Conservation (phyloP, 768 basidiomycete species). For the Leccinum obscurum region DNA sequence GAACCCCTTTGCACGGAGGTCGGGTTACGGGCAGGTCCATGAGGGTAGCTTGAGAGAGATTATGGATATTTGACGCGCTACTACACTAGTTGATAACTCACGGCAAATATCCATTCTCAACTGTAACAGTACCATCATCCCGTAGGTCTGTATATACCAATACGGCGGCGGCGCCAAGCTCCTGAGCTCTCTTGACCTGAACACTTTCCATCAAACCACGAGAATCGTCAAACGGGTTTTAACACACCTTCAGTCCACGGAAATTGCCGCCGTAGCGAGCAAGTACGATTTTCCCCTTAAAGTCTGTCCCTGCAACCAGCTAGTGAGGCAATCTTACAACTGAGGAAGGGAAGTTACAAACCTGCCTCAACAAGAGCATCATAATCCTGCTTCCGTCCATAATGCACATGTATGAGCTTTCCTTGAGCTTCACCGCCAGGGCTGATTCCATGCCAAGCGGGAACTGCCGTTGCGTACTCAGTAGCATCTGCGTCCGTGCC, state of each 20-base stretch:
- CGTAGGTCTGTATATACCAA: slow-evolving; percentile 87
- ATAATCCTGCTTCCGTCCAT: slow-evolving; percentile 63
- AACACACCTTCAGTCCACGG: slow-evolving; percentile 85
- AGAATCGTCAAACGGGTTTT: slow-evolving; percentile 5
- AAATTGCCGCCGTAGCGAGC: slow-evolving; percentile 76
- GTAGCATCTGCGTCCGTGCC: slow-evolving; percentile 63
- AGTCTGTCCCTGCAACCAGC: slow-evolving; percentile 49
- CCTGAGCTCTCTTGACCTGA: slow-evolving; percentile 82
- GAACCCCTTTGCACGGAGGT: slow-evolving; percentile 84
- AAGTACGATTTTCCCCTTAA: slow-evolving; percentile 79
- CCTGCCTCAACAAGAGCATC: slow-evolving; percentile 55
- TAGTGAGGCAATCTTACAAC: slow-evolving; percentile 3
- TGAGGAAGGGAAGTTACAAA: slow-evolving; percentile 15
- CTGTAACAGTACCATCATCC: slow-evolving; percentile 82
- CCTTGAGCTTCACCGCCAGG: slow-evolving; percentile 66
- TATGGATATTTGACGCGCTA: not conserved
- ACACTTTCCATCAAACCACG: slow-evolving; percentile 24
- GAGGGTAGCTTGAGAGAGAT: slow-evolving; percentile 44
- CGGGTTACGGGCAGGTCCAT: slow-evolving; percentile 86
- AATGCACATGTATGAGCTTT: slow-evolving; percentile 55
- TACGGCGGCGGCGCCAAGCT: slow-evolving; percentile 79
- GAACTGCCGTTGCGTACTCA: slow-evolving; percentile 54
- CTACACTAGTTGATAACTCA: slow-evolving; percentile 30
- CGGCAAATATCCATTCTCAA: slow-evolving; percentile 71
- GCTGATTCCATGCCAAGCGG: slow-evolving; percentile 71